These are phyloP conservation scores for Paramecium primaurelia DNA, from an alignment of 73 alveolate genomes.

Conservation along the genomic window DNA sequence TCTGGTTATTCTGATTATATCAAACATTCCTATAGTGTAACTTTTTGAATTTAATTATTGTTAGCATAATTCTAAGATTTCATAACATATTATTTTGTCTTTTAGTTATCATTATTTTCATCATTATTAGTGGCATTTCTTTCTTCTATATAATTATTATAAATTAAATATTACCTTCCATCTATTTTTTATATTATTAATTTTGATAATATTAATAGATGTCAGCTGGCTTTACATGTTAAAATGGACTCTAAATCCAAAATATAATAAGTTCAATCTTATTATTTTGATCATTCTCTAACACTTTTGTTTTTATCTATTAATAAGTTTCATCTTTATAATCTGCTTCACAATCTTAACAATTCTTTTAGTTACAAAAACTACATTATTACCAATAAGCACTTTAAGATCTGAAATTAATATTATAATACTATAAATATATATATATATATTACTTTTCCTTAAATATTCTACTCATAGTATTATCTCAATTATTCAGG, in stretches of 20 bases:
- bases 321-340: background rate
- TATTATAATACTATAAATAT: background rate
- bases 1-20: slow-evolving; percentile 68
- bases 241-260: background rate
- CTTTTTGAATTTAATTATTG: background rate
- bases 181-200: background rate
- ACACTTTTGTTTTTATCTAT: background rate
- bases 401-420: background rate
- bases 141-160: background rate
- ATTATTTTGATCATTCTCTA: background rate
- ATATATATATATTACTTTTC: background rate
- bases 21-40: background rate
- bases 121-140: background rate
- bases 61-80: background rate
- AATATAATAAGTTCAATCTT: background rate
- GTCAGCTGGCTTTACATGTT: background rate
- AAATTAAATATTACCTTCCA: background rate
- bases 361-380: background rate
- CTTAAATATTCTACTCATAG: background rate
- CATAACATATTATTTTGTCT: background rate
- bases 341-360: background rate
- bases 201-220: background rate
- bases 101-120: background rate
- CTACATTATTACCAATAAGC: background rate
- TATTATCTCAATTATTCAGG: background rate